These are phyloP conservation scores for Evernia prunastri DNA, from an alignment of 495 filamentous ascomycete species.

Conservation along the genomic window DNA sequence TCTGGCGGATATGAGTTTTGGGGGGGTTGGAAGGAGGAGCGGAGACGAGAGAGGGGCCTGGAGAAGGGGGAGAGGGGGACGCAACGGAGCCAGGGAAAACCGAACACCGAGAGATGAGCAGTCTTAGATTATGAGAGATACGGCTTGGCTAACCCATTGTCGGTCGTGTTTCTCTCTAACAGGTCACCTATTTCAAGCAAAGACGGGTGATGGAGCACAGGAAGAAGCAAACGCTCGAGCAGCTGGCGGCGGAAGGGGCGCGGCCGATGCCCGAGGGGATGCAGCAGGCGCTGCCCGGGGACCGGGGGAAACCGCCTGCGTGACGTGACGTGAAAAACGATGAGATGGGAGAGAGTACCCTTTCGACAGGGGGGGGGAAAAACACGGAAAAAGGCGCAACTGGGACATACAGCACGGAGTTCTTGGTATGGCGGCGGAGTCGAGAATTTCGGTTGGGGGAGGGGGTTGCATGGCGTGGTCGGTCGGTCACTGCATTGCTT, in stretches of 20 bases:
- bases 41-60: no score
- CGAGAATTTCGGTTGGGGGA: not conserved
- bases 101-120: no score
- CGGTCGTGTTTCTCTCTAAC: no score
- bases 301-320: not conserved
- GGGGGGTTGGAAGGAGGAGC: no score
- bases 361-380: no score
- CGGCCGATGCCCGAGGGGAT: constrained; percentile 49
- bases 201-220: constrained; percentile 86
- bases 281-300: constrained; percentile 31
- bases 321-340: not conserved
- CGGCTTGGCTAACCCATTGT: not conserved
- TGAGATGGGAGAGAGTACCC: not conserved
- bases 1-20: no score
- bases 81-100: no score
- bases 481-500: constrained; percentile 4
- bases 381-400: not conserved
- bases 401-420: not conserved
- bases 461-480: constrained; percentile 6
- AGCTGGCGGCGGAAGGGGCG: constrained; percentile 73
- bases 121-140: not conserved
- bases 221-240: constrained; percentile 69
- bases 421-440: not conserved
- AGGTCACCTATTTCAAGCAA: constrained; percentile 98
- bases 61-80: not conserved